Conservation (phyloP, 306 rosid genomes). For the Cucurbita ficifolia region DNA sequence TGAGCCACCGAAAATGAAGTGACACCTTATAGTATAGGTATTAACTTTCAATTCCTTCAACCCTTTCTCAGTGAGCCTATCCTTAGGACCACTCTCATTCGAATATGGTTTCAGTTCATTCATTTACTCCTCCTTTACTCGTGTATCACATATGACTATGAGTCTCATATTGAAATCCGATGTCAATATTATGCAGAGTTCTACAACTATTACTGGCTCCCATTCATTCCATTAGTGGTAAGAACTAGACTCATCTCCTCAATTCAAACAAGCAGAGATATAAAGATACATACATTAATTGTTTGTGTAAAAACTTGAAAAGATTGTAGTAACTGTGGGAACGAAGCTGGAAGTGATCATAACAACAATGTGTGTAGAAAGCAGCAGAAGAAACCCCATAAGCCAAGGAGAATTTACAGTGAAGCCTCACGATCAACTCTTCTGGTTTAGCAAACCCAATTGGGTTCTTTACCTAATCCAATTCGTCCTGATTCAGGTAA, state of each 20-base stretch:
- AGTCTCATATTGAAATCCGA: not conserved
- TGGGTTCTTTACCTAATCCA: slow-evolving; percentile 51
- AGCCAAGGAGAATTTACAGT: slow-evolving; percentile 38
- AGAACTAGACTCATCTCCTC: not conserved
- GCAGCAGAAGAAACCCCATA: slow-evolving; percentile 28
- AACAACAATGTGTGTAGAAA: slow-evolving; percentile 46
- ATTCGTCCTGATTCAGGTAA: slow-evolving; percentile 44
- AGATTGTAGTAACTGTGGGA: slow-evolving; percentile 49
- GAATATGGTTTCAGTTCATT: too few species aligned
- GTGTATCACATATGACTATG: too few species aligned
- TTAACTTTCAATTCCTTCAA: too few species aligned
- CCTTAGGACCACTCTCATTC: too few species aligned
- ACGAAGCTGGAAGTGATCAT: slow-evolving; percentile 45
- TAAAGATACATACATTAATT: not conserved
- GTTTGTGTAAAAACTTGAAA: not conserved
- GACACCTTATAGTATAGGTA: too few species aligned
- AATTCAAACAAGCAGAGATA: not conserved
- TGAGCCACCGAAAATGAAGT: too few species aligned
- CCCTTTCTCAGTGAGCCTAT: too few species aligned
- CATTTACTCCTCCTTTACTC: too few species aligned
- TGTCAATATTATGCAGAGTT: slow-evolving; percentile 28
- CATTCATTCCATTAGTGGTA: slow-evolving; percentile 63
- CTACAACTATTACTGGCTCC: slow-evolving; percentile 50
- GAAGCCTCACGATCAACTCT: slow-evolving; percentile 34
- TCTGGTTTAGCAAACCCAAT: slow-evolving; percentile 45